Base-by-base conservation (phyloP, 257 asterid species). In the Linaria vulgaris region DNA sequence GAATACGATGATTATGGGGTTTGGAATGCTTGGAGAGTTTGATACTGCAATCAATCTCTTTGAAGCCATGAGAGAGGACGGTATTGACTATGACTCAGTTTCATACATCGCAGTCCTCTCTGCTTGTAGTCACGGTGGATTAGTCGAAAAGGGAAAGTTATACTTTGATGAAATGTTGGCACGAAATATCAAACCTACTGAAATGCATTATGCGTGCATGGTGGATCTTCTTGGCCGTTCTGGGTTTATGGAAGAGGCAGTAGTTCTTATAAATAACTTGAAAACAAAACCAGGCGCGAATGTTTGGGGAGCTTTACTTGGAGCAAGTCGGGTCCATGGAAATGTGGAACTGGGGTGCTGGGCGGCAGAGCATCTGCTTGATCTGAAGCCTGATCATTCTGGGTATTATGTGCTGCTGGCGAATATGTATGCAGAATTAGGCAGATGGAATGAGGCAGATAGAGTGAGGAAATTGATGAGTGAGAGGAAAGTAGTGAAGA, bases 141-240 rank as follows among this genome's bases (percentile, higher is more conserved):
- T 83, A 43, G 85, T 88, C 21, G 82, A 72, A 19, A 43, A 72
- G 67, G 95, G 92, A 1, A 75, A 72, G 68, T 48, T 17, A 55
- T 77, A 76, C 74, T 85, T 88, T 21, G 68, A 59, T 24, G 83
- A 77, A 55, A 82, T 88, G 96, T 39, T 78, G 75, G 83, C 72
- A 49, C 71, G 15, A 19, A 68, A 73, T 39, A 72, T 88, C 58
- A 60, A 77, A n/a, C 92, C 92, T 21, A 73, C 90, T 0, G 87
- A 82, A 19, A 83, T 69, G 84, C 96, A 88, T 47, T 88, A 88
- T 30, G 90, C 96, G 13, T 84, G 94, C 78, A 86, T 88, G 90
- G 92, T 88, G 55, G 92, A 88, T 70, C 85, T 88, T 70, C 83
- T 88, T 67, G 90, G 95, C 21, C 87, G 96, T 3, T 76, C 81